Percentiles rank a stretch among this genome's conserved stretches.
Evolutionary conservation across 352 stramenopile species (phyloP).

Genomic region (Thraustochytrium sp.): DNA sequence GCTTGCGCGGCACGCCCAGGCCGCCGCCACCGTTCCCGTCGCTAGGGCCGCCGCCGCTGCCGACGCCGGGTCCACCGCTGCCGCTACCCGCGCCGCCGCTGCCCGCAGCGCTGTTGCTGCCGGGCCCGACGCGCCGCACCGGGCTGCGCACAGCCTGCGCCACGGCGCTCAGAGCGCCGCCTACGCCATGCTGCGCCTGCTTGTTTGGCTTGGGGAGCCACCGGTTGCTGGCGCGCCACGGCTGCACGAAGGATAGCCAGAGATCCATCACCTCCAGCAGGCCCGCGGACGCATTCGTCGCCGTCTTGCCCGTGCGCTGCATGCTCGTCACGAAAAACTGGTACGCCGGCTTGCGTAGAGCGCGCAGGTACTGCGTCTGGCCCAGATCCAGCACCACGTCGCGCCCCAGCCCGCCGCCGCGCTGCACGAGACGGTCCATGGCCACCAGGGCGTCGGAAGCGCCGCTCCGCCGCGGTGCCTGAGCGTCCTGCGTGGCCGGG

Average conservation of each 20-base stretch:
- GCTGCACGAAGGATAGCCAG: slow-evolving; percentile 19
- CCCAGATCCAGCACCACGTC: neutral
- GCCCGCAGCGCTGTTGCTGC: neutral
- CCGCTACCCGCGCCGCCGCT: neutral
- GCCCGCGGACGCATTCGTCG: neutral
- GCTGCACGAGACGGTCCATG: neutral
- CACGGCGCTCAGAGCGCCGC: neutral
- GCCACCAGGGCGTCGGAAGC: neutral
- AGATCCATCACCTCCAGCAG: neutral
- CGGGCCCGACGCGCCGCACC: neutral
- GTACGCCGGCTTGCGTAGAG: neutral
- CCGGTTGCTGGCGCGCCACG: neutral
- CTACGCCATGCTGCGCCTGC: neutral
- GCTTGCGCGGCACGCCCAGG: no score
- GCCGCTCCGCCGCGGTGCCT: no score
- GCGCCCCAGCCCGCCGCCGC: neutral
- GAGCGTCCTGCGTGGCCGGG: neutral
- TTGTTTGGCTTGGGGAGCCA: neutral
- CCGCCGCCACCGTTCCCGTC: no score
- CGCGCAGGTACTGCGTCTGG: neutral
- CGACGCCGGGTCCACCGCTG: no score
- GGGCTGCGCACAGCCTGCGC: neutral
- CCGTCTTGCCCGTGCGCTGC: neutral
- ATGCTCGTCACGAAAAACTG: neutral
- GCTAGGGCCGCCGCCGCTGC: no score